Evolutionary conservation across 805 yeast species (phyloP).

Genomic region (Starmerella floris): DNA sequence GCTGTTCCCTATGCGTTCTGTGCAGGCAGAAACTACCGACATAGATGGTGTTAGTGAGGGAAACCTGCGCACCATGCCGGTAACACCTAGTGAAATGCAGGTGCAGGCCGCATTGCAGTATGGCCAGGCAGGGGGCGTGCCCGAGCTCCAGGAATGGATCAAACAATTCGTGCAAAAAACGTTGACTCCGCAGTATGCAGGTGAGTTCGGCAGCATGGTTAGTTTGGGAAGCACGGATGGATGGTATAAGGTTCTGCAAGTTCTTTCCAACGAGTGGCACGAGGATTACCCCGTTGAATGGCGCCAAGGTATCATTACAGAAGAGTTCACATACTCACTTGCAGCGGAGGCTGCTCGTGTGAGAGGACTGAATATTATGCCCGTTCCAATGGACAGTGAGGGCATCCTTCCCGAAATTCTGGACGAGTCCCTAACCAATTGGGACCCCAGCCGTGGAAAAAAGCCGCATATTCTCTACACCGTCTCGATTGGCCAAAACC

Average conservation of each 20-base stretch:
- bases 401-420: conserved; percentile 40
- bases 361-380: conserved; percentile 46
- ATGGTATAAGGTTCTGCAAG: conserved; percentile 21
- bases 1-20: conserved; percentile 19
- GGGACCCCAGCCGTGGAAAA: conserved; percentile 27
- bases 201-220: conserved; percentile 18
- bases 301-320: conserved; percentile 60
- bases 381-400: conserved; percentile 51
- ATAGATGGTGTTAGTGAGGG: conserved; percentile 3
- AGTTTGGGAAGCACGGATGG: conserved; percentile 24
- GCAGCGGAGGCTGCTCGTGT: conserved; percentile 59
- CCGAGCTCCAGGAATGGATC: conserved; percentile 53
- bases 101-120: conserved; percentile 77
- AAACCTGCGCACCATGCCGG: conserved; percentile 1
- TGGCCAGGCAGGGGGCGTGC: conserved; percentile 73
- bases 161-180: conserved; percentile 40
- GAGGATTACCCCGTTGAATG: conserved; percentile 12
- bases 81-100: conserved; percentile 8
- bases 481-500: conserved; percentile 75
- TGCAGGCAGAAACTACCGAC: conserved; percentile 13
- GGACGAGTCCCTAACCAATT: conserved; percentile 41
- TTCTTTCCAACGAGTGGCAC: conserved; percentile 21
- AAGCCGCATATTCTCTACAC: conserved; percentile 40
- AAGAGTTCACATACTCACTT: conserved; percentile 62
- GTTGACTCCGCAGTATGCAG: conserved; percentile 17